A percentile compares a stretch with the other conserved stretches of the same genome.
These are phyloP conservation scores for Udeniomyces megalosporus DNA, from an alignment of 768 basidiomycete species.

Conservation along the genomic window DNA sequence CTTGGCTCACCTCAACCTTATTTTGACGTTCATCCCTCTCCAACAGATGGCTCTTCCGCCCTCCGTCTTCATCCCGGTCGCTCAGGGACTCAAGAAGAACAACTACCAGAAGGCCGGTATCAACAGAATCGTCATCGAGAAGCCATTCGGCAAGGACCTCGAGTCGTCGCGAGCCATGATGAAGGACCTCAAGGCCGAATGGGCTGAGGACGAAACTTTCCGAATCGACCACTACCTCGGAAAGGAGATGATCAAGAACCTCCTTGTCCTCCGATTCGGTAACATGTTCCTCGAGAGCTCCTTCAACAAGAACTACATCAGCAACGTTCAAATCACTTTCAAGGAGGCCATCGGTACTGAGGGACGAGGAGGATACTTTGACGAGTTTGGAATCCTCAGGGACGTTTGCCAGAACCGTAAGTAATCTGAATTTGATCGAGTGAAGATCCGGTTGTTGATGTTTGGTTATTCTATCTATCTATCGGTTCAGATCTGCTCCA, in stretches of 20 bases:
- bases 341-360: constrained; percentile 99
- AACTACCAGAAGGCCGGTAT: constrained; percentile 57
- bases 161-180: constrained; percentile 68
- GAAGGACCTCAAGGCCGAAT: constrained; percentile 60
- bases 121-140: constrained; percentile 92
- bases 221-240: constrained; percentile 98
- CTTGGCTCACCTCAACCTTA: too few relatives aligned
- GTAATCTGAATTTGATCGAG: not conserved
- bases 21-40: too few relatives aligned
- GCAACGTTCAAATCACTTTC: constrained; percentile 97
- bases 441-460: too few relatives aligned
- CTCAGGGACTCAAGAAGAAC: constrained; percentile 61
- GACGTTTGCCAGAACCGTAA: constrained; percentile 94
- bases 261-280: constrained; percentile 87
- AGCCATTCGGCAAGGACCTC: constrained; percentile 93
- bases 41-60: constrained; percentile 70
- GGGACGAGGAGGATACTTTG: constrained; percentile 99
- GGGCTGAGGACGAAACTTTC: constrained; percentile 95
- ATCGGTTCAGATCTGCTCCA: constrained; percentile 65
- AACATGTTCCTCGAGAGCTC: constrained; percentile 74
- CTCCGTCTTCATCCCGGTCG: constrained; percentile 84
- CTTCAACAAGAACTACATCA: constrained; percentile 93
- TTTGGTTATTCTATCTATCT: too few relatives aligned
- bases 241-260: constrained; percentile 99
- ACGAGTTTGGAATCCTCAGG: constrained; percentile 95